A percentile compares a stretch with the other conserved stretches of the same genome.
phyloP scores from a whole-genome alignment of 345 rosid genomes.

The Eucalyptus decipiens region DNA sequence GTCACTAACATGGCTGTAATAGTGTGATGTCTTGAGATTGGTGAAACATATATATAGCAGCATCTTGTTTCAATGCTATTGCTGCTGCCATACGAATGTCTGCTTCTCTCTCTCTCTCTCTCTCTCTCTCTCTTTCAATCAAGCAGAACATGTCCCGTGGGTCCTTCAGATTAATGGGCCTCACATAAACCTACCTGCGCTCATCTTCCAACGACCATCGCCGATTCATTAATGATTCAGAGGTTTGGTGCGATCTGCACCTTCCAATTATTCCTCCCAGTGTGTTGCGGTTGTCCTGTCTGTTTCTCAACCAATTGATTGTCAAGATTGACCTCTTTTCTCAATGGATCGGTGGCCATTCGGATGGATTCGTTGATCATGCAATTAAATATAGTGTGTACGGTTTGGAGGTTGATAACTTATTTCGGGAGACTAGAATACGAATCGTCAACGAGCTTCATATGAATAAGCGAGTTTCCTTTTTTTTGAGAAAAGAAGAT shows the following conservation, averaged over 20 bases:
- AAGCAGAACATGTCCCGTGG: neutral
- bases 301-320: neutral
- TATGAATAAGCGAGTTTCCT: neutral
- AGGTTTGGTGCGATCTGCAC: neutral
- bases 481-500: neutral
- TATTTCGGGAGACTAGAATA: neutral
- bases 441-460: neutral
- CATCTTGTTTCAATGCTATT: neutral
- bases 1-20: neutral
- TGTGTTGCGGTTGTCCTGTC: neutral
- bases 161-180: neutral
- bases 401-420: neutral
- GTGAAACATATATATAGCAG: neutral
- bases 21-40: neutral
- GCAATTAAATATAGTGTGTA: neutral
- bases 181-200: neutral
- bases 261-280: neutral
- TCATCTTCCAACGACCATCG: neutral
- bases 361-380: neutral
- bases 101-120: neutral
- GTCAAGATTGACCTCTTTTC: neutral
- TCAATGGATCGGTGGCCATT: neutral
- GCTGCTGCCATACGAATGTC: neutral
- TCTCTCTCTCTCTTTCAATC: neutral
- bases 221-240: neutral